Evolutionary conservation across 108 stramenopile genomes (phyloP).

Genomic region (Skeletonema marinoi): DNA sequence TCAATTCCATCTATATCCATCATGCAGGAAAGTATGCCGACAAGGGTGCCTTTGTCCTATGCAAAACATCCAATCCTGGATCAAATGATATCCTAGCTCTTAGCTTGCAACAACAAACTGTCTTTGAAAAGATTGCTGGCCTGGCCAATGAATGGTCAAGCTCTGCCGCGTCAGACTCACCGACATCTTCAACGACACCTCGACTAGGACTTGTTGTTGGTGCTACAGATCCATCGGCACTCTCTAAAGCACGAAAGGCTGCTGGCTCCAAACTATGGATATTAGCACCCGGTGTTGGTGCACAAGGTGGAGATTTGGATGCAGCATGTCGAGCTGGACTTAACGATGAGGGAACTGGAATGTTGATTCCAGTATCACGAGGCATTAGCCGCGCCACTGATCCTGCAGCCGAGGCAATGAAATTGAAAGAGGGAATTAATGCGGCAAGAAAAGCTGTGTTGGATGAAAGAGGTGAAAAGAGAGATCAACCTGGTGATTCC

Average conservation of each 20-base stretch:
- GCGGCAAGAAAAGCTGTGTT: slow-evolving; percentile 31
- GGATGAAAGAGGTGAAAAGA: neutral
- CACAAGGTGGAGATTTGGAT: slow-evolving; percentile 94
- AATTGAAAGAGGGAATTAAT: slow-evolving; percentile 77
- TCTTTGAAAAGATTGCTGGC: slow-evolving; percentile 90
- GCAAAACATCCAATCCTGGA: slow-evolving; percentile 98
- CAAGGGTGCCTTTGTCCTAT: slow-evolving; percentile 95
- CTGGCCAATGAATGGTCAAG: slow-evolving; percentile 68
- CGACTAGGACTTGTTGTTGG: slow-evolving; percentile 96
- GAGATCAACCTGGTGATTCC: slow-evolving; percentile 25
- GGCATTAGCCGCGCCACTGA: slow-evolving; percentile 88
- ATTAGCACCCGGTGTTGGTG: slow-evolving; percentile 97
- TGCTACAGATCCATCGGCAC: slow-evolving; percentile 91
- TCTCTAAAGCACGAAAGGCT: slow-evolving; percentile 75
- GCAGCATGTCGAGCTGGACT: slow-evolving; percentile 83
- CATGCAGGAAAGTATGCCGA: slow-evolving; percentile 65
- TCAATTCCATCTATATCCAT: neutral
- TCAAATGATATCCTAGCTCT: slow-evolving; percentile 91
- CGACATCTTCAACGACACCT: slow-evolving; percentile 38
- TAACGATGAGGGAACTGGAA: slow-evolving; percentile 74
- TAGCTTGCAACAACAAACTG: slow-evolving; percentile 52
- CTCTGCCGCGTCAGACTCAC: slow-evolving; percentile 43
- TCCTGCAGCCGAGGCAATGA: slow-evolving; percentile 81
- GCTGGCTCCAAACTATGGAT: slow-evolving; percentile 91
- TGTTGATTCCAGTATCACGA: slow-evolving; percentile 95